Evolutionary conservation across 73 alveolate genomes (phyloP), one percentile per base, ranked within the genome.

Genomic region (Durusdinium trenchii): DNA sequence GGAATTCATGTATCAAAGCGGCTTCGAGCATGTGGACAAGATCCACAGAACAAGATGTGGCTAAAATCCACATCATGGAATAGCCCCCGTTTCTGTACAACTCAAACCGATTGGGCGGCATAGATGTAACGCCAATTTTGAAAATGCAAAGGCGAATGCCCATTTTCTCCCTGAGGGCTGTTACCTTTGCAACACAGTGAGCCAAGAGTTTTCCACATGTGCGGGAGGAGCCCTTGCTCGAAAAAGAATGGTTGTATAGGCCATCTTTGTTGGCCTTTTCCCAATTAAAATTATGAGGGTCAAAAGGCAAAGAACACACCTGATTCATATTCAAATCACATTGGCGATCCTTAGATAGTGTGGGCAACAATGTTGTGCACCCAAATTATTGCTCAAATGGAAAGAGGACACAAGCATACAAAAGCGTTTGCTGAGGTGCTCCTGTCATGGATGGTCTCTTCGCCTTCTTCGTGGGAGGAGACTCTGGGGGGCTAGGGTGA

Each of bases 11-110:
- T 12, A 84, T 84, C 48, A 84, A 60, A 3, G 94, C 94, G 1
- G 94, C 94, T 52, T 84, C 94, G 54, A 84, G 26, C 94, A 84
- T 84, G 57, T 84, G 94, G 52, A 54, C 43, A 36, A 26, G 76
- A 1, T 52, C 76, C 35, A 52, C 79, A 38, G 43, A n/a, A 40
- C 43, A 12, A 51, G 54, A 6, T 3, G 30, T 46, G 52, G 48
- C 43, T 3, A 84, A 12, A 38, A 84, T 6, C 94, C 94, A 84
- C 76, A 84, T 52, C 42, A 35, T 6, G 20, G 75, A 3, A 38
- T 35, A 84, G 57, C 48, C 48, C 9, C 42, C 6, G 1, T 38
- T 12, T 54, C 18, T 48, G 94, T 84, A 84, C 76, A 48, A 10
- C 14, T 28, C 40, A 36, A 48, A 84, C 3, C 94, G 75, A 36